phyloP scores from a whole-genome alignment of 2,329 filamentous ascomycete genomes.

The Ophiocordyceps unilateralis region DNA sequence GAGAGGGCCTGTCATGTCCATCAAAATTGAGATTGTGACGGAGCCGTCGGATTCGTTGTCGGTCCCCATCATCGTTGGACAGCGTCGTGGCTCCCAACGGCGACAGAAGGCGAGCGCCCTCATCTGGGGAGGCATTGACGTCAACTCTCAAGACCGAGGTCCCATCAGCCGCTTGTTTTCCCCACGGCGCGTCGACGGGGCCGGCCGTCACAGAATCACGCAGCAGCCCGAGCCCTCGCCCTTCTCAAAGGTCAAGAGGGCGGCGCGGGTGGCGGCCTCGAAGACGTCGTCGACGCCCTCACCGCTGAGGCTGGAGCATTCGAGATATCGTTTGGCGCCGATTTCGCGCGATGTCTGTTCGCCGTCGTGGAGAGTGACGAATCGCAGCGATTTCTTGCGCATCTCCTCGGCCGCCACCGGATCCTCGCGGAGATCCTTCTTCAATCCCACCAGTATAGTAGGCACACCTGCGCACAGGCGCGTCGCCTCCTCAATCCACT shows the following conservation, averaged over 20 bases:
- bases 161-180: no score
- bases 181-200: no score
- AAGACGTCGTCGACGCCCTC: conserved; percentile 98
- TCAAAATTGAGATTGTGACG: no score
- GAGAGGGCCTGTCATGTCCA: neutral
- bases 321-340: conserved; percentile 88
- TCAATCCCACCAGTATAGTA: conserved; percentile 97
- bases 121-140: neutral
- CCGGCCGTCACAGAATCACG: conserved; percentile 53
- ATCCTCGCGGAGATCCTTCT: conserved; percentile 98
- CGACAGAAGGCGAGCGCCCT: no score
- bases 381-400: conserved; percentile 54
- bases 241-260: conserved; percentile 58
- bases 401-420: conserved; percentile 97
- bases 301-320: conserved; percentile 99
- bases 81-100: no score
- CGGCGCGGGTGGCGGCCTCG: conserved; percentile 89
- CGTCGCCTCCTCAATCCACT: conserved; percentile 99
- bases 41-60: no score
- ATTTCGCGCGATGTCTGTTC: conserved; percentile 96
- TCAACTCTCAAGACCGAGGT: neutral
- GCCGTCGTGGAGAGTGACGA: conserved; percentile 15
- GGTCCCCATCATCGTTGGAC: no score
- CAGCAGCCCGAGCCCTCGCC: conserved; percentile 51
- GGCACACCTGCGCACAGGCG: conserved; percentile 98